A percentile compares a stretch with the other conserved stretches of the same genome.
Conservation (phyloP, 2,329 filamentous ascomycete species). For the Paecilomyces niveus region DNA sequence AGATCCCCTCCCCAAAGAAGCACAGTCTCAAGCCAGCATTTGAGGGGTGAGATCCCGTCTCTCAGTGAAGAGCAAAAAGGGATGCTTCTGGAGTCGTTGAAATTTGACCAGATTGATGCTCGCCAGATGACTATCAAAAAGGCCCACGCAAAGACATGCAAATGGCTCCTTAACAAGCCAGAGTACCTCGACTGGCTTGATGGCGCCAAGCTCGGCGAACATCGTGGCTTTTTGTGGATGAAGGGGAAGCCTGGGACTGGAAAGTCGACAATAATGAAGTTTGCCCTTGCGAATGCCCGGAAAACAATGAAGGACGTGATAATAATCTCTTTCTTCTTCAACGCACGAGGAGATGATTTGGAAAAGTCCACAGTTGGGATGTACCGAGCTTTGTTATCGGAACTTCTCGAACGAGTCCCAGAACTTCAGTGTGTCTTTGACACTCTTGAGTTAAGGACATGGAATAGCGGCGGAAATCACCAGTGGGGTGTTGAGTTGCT, state of each 20-base stretch:
- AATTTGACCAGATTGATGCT: slow-evolving; percentile 35
- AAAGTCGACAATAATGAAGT: slow-evolving; percentile 31
- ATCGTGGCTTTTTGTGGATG: slow-evolving; percentile 32
- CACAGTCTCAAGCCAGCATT: no score
- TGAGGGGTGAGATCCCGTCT: no score
- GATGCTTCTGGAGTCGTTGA: slow-evolving; percentile 21
- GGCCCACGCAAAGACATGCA: slow-evolving; percentile 34
- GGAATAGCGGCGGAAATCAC: background rate
- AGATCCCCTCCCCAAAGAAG: no score
- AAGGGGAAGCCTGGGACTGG: slow-evolving; percentile 33
- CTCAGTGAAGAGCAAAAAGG: slow-evolving; percentile 6
- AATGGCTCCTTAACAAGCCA: slow-evolving; percentile 33
- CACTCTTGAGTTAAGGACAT: slow-evolving; percentile 2
- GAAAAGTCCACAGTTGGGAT: slow-evolving; percentile 18
- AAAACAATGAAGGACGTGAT: background rate
- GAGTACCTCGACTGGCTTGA: slow-evolving; percentile 36
- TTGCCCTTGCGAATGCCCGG: slow-evolving; percentile 4
- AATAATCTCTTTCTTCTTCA: slow-evolving; percentile 21
- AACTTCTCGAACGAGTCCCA: slow-evolving; percentile 15
- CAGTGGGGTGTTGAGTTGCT: slow-evolving; percentile 9
- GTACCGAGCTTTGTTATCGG: slow-evolving; percentile 20
- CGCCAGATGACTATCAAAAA: slow-evolving; percentile 30
- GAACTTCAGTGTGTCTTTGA: slow-evolving; percentile 13
- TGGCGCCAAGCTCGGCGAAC: slow-evolving; percentile 6
- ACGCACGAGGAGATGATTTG: slow-evolving; percentile 15